Base-by-base conservation (phyloP, 2,329 filamentous ascomycete genomes). In the Fusarium sp. region DNA sequence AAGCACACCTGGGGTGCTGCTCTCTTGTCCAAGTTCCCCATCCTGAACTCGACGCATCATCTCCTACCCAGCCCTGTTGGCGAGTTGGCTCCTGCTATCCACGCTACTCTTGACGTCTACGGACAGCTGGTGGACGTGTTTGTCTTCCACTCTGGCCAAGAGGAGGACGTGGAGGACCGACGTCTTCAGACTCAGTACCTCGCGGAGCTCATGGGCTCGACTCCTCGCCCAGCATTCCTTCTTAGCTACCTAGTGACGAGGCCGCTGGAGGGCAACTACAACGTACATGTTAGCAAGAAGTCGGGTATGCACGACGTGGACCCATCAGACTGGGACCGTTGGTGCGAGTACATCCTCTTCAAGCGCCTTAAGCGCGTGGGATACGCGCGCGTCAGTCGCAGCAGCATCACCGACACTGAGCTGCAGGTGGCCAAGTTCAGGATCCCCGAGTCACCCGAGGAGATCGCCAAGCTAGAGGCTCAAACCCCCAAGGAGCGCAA, bases 341-440 rank as follows among this genome's bases (percentile, higher is more conserved):
- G 97, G 97, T 99, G 97, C 86, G 96, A 99, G 86, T 99, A 99
- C 83, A 98, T 99, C 75, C 86, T 99, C 30, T 99, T 95, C 88
- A 98, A 98, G 87, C 92, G 92, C 14, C 85, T 99, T 72, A 92
- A 92, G 83, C 90, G 96, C 71, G 92, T 93, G 0, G 96, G 95
- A 2, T 99, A 99, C 82, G 97, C 97, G 5, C 88, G 97, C 64
- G 92, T 99, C 62, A 96, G 93, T 78, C 89, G 97, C 77, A 92
- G 92, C 77, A 97, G 94, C 2, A 98, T 99, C 77, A 99, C 97
- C 14, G 97, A 99, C 81, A 99, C 97, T 3, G 97, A 99, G 85
- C 88, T 99, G 65, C 97, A 99, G 87, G 94, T 97, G 35, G 97
- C 94, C 77, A 98, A 98, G 83, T 98, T 99, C 83, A 90, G 95